Evolutionary conservation across 2,329 filamentous ascomycete species (phyloP), one percentile per base, ranked within the genome.

Genomic region (Trichoderma sp.): DNA sequence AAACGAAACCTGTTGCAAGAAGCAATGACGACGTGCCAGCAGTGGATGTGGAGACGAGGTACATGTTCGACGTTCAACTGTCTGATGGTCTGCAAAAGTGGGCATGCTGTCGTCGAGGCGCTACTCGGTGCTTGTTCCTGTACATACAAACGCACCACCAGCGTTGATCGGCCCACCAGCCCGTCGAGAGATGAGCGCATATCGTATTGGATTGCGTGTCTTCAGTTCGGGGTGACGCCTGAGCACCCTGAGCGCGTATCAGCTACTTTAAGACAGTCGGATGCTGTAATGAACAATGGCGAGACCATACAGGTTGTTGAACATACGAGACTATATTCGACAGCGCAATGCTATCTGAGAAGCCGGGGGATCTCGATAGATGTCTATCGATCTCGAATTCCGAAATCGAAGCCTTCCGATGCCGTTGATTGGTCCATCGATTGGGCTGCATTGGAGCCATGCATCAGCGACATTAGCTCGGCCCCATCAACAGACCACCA

Each of bases 301-400:
- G 10, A 14, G 5, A 14, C 12, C 3, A 39, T 5, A 39, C 34
- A 39, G 3, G 12, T 39, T 5, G 12, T 14, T 39, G 34, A 10
- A 39, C 12, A 39, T 39, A 39, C 34, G 12, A 39, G 34, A 2
- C 34, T 39, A 10, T 39, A 14, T 14, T 30, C 26, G 30, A 2
- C 48, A 19, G 14, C 43, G 14, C 9, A 26, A 14, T 19, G 5
- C 2, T 19, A 34, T 30, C 26, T 52, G 26, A 51, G 15, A 19
- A 52, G 45, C 26, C 26, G 17, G 14, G 43, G 59, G 59, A 62
- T 62, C 50, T 62, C 45, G 59, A 19, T 62, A 34, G 59, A 55
- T 54, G n/a, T 45, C 28, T 41, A 45, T 62, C 59, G 59, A 64
- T 64, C 51, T 64, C 55, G 62, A 58, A 64, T 64, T 57, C 62